Evolutionary conservation across 148 eudicot genomes (phyloP), one percentile per base, ranked within the genome.

Genomic region (Arbutus unedo): DNA sequence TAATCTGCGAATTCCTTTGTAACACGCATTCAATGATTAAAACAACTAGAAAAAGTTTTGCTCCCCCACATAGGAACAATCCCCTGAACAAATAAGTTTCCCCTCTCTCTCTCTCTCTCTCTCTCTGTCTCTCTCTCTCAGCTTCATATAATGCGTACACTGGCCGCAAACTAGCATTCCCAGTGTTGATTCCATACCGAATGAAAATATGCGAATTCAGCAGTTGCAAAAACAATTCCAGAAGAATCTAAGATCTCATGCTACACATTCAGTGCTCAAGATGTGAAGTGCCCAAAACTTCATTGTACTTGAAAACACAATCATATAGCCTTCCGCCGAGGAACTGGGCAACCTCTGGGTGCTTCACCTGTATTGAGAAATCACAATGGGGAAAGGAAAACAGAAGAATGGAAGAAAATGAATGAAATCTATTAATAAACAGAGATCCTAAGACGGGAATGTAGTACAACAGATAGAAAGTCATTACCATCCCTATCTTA

Each of bases 311-410:
- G 93, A 97, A 89, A 79, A 97, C 98, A 76, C 99, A 97, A 82
- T 97, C 99, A 64, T 97, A 97, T 10, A 94, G 93, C 83, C 99
- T 90, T 79, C 99, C 99, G 45, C 99, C 99, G 44, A 97, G 91
- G 86, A 97, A 97, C 80, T 94, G 93, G 16, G 99, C 99, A 80
- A 97, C 99, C 87, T 97, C 99, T 19, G 89, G 94, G 84, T 97
- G 99, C 90, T 97, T 97, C 79, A 97, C 99, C 99, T 97, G 87
- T 73, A 83, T 16, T 18, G 16, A 13, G 3, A 49, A 48, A 2
- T 16, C 38, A 70, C 11, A 51, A 38, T 21, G 54, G 43, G 74
- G 50, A 75, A 7, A 48, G 19, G 31, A 11, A 57, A 70, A 55
- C 23, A 67, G 14, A 48, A 19, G 53, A 41, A 72, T 72, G 23